Evolutionary conservation across 2,329 filamentous ascomycete genomes (phyloP).

Genomic region (Hypoxylon sp.): DNA sequence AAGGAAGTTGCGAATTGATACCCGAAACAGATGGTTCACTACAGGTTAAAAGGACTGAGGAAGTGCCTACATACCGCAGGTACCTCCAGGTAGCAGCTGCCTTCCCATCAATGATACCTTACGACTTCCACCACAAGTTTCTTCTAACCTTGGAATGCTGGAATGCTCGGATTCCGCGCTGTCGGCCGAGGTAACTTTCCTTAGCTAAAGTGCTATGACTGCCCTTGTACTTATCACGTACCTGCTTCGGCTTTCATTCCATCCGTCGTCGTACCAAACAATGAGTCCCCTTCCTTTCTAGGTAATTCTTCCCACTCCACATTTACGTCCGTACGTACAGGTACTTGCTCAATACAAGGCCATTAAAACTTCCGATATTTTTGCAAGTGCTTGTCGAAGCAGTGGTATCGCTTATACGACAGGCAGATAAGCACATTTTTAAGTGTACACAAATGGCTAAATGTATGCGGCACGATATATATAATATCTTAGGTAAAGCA

Average conservation of each 20-base stretch:
- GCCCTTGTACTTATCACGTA: slow-evolving; percentile 20
- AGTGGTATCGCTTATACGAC: slow-evolving; percentile 5
- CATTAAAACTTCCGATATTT: slow-evolving; percentile 14
- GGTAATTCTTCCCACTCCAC: slow-evolving; percentile 30
- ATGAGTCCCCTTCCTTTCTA: slow-evolving; percentile 37
- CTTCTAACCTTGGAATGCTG: not conserved
- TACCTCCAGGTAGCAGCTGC: slow-evolving; percentile 9
- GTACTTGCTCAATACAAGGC: slow-evolving; percentile 20
- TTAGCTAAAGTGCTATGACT: slow-evolving; percentile 21
- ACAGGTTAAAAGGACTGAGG: slow-evolving; percentile 8
- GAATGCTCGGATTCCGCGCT: slow-evolving; percentile 36
- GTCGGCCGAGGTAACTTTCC: slow-evolving; percentile 37
- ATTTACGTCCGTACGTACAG: slow-evolving; percentile 37
- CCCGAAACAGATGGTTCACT: slow-evolving; percentile 36
- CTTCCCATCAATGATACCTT: slow-evolving; percentile 32
- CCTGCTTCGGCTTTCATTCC: slow-evolving; percentile 17
- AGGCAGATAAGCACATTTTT: slow-evolving; percentile 15
- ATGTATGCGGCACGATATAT: slow-evolving; percentile 8
- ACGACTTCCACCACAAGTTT: slow-evolving; percentile 4
- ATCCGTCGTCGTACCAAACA: slow-evolving; percentile 30
- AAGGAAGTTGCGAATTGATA: slow-evolving; percentile 43
- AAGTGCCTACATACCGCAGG: slow-evolving; percentile 6
- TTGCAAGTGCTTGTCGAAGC: slow-evolving; percentile 4
- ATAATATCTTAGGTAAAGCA: slow-evolving; percentile 21
- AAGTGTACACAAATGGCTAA: slow-evolving; percentile 12